Evolutionary conservation across 176 grass and related monocot genomes (phyloP).

Genomic region (Saccharum spontaneum): DNA sequence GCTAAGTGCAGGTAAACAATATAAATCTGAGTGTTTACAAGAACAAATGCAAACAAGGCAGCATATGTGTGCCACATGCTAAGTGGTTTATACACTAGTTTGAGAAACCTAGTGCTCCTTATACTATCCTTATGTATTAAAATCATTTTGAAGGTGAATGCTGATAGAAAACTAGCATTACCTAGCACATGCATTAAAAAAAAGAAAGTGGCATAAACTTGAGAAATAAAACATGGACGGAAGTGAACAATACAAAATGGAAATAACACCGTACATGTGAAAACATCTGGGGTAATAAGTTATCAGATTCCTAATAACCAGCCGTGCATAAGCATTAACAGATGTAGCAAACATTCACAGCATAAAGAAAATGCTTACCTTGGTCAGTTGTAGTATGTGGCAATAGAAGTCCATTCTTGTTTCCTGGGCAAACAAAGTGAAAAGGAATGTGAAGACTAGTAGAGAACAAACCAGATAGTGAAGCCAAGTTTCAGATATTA

Average conservation of each 20-base stretch:
- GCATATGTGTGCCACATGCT: background rate
- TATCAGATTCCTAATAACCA: background rate
- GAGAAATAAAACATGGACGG: background rate
- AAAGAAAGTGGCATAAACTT: background rate
- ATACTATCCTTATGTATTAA: background rate
- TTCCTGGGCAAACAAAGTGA: constrained; percentile 53
- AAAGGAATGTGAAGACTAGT: background rate
- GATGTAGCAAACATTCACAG: background rate
- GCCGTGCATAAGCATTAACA: background rate
- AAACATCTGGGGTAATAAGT: background rate
- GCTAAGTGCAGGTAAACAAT: background rate
- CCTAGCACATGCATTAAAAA: background rate
- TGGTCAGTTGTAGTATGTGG: constrained; percentile 96
- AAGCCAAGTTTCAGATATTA: constrained; percentile 12
- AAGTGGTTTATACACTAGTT: background rate
- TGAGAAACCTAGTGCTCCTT: background rate
- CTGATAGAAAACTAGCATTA: background rate
- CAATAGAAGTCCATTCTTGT: constrained; percentile 98
- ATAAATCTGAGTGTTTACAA: background rate
- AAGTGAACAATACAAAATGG: background rate
- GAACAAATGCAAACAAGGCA: background rate
- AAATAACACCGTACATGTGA: background rate
- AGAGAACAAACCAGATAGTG: background rate
- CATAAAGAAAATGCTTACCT: constrained; percentile 42
- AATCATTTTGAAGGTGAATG: background rate